Conservation (phyloP, 192 early-diverging fungal species). For the Tieghemiomyces parasiticus region DNA sequence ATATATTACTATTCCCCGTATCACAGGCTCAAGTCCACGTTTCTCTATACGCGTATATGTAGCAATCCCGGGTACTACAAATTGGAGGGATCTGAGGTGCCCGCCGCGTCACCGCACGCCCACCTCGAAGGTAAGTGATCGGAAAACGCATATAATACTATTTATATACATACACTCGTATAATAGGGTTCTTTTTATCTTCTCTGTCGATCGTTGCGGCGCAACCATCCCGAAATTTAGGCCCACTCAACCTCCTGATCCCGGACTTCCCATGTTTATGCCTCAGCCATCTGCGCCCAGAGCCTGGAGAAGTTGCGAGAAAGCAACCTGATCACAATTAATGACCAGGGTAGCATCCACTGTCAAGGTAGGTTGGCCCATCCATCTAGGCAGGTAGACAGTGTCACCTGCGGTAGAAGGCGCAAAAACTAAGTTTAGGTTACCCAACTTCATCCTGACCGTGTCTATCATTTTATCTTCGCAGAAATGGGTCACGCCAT, state of each 20-base stretch:
- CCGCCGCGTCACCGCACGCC: background rate
- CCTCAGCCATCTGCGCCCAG: background rate
- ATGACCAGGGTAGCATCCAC: background rate
- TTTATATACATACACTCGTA: background rate
- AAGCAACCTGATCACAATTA: background rate
- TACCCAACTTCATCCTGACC: no score
- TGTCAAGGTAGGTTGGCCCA: background rate
- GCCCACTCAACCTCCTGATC: background rate
- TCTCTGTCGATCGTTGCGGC: background rate
- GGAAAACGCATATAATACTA: background rate
- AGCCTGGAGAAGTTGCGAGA: background rate
- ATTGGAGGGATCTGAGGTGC: background rate
- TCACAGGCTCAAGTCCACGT: constrained; percentile 7
- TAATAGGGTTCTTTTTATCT: background rate
- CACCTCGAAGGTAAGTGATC: constrained; percentile 5
- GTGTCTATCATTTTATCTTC: no score
- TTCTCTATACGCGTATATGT: constrained; percentile 6
- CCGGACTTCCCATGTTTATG: background rate
- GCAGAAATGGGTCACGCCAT: constrained; percentile 7
- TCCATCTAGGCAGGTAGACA: background rate
- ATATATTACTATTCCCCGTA: no score
- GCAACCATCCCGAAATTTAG: no score
- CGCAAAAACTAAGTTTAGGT: no score
- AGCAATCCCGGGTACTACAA: background rate
- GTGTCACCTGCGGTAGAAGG: no score